These are phyloP conservation scores for Gossypium arboreum DNA, from an alignment of 345 rosid genomes.

Conservation along the genomic window DNA sequence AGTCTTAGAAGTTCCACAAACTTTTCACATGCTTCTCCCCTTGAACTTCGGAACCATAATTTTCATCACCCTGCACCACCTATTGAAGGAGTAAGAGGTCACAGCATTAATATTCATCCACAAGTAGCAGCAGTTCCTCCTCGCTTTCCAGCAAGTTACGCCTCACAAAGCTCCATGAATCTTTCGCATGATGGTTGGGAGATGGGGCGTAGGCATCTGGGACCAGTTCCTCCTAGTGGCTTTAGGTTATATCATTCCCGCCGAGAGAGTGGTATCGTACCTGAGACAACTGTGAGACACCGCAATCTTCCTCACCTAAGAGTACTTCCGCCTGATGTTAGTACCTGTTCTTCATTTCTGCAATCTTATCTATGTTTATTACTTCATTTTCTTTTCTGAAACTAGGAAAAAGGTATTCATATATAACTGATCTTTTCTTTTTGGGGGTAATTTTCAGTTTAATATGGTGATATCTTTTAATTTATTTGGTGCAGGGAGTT, in stretches of 20 bases:
- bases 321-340: slow-evolving; percentile 59
- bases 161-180: slow-evolving; percentile 34
- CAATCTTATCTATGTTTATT: neutral
- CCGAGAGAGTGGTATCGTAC: slow-evolving; percentile 27
- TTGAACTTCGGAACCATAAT: slow-evolving; percentile 35
- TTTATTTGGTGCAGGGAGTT: slow-evolving; percentile 51
- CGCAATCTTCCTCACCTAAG: slow-evolving; percentile 51
- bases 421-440: neutral
- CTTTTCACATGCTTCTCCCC: slow-evolving; percentile 38
- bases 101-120: slow-evolving; percentile 40
- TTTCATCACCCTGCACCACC: slow-evolving; percentile 43
- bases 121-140: slow-evolving; percentile 46
- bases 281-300: slow-evolving; percentile 42
- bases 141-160: slow-evolving; percentile 36
- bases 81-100: slow-evolving; percentile 58
- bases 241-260: slow-evolving; percentile 46
- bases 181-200: slow-evolving; percentile 45
- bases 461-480: neutral
- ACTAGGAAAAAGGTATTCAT: neutral
- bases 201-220: slow-evolving; percentile 43
- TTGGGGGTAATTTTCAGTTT: neutral
- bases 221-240: slow-evolving; percentile 47
- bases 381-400: slow-evolving; percentile 1
- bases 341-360: neutral
- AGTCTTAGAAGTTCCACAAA: slow-evolving; percentile 43